Evolutionary conservation across 192 early-diverging fungal species (phyloP).

Genomic region (Mortierella claussenii): DNA sequence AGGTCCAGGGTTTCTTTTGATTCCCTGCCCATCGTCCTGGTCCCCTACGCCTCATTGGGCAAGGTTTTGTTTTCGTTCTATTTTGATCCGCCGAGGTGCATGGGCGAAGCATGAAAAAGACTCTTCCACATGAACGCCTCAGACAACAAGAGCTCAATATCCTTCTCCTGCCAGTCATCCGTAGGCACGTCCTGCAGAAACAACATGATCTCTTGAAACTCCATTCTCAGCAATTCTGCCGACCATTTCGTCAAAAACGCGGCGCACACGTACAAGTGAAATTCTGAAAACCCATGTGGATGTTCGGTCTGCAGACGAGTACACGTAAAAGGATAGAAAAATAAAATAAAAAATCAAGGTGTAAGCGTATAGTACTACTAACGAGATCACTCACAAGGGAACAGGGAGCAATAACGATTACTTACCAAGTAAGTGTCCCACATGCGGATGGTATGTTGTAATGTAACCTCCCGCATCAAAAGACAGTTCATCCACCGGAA

Average conservation of each 20-base stretch:
- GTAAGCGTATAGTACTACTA: too few species aligned
- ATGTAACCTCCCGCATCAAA: constrained; percentile 93
- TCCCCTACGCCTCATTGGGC: too few species aligned
- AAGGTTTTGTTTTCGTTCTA: too few species aligned
- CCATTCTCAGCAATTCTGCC: constrained; percentile 83
- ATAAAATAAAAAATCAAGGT: background rate
- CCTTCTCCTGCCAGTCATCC: constrained; percentile 85
- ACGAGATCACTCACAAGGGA: too few species aligned
- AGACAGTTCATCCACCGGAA: constrained; percentile 99
- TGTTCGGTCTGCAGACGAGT: constrained; percentile 73
- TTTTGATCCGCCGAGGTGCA: constrained; percentile 69
- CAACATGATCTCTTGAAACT: constrained; percentile 94
- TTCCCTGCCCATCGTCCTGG: too few species aligned
- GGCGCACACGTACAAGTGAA: constrained; percentile 98
- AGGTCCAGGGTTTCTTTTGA: too few species aligned
- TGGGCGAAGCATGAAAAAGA: constrained; percentile 92
- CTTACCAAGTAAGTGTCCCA: constrained; percentile 97
- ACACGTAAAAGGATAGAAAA: background rate
- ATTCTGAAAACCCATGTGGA: constrained; percentile 92
- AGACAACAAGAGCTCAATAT: constrained; percentile 93
- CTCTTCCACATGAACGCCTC: constrained; percentile 99
- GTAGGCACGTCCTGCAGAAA: constrained; percentile 94
- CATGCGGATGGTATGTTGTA: constrained; percentile 92
- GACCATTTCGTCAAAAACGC: constrained; percentile 98
- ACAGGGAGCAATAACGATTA: too few species aligned